Conservation (phyloP, 1,284 basidiomycete species). For the Phellopilus nigrolimitatus region DNA sequence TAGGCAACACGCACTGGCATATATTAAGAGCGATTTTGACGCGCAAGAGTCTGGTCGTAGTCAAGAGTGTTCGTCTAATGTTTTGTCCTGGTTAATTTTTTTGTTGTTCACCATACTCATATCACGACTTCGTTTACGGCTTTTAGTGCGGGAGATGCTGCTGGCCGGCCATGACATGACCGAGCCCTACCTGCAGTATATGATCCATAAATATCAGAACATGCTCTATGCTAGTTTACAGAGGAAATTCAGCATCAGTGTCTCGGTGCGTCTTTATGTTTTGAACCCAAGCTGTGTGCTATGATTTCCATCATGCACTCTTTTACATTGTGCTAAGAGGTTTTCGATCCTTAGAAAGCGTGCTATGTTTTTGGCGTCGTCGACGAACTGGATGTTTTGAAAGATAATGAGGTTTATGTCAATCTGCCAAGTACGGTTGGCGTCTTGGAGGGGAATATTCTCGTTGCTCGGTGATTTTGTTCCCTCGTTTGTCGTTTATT, state of each 20-base stretch:
- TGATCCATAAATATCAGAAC: constrained; percentile 21
- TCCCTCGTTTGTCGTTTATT: background rate
- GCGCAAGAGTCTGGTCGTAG: constrained; percentile 20
- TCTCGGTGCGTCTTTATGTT: constrained; percentile 21
- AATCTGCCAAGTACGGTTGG: constrained; percentile 24
- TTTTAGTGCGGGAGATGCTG: constrained; percentile 26
- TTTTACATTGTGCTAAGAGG: background rate
- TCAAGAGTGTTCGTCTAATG: constrained; percentile 23
- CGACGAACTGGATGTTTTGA: constrained; percentile 25
- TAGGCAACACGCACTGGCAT: constrained; percentile 22
- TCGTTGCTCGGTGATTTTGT: constrained; percentile 20
- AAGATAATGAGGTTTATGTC: constrained; percentile 27
- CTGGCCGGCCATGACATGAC: constrained; percentile 25
- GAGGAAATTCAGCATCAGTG: constrained; percentile 25
- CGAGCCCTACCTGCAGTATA: constrained; percentile 24
- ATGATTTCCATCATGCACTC: too few species aligned
- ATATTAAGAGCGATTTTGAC: constrained; percentile 25
- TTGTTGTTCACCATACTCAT: too few species aligned
- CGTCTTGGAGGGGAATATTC: constrained; percentile 21
- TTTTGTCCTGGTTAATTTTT: background rate
- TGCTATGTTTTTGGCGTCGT: constrained; percentile 25
- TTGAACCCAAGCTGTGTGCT: background rate
- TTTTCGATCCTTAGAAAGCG: constrained; percentile 21
- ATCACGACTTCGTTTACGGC: background rate
- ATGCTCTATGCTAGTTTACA: constrained; percentile 19